These are phyloP conservation scores for Colletotrichum neosansevieriae DNA, from an alignment of 2,329 filamentous ascomycete species.

Conservation along the genomic window DNA sequence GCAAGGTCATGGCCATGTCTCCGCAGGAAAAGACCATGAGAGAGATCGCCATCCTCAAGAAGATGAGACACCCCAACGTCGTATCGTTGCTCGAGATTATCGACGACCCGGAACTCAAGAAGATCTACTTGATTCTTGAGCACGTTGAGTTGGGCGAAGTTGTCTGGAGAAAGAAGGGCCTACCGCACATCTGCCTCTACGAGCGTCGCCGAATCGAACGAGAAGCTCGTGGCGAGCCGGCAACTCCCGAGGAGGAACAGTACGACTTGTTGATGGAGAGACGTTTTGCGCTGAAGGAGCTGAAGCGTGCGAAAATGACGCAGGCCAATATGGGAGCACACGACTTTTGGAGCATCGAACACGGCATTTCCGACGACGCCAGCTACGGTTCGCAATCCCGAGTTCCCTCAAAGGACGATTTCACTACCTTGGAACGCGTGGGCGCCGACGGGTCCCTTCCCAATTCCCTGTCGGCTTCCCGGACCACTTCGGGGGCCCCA, in stretches of 20 bases:
- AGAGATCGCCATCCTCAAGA: slow-evolving; percentile 98
- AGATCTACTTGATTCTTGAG: slow-evolving; percentile 98
- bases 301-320: slow-evolving; percentile 68
- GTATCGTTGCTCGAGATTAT: slow-evolving; percentile 97
- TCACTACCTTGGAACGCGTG: slow-evolving; percentile 49
- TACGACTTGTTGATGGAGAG: slow-evolving; percentile 71
- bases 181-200: slow-evolving; percentile 83
- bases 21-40: slow-evolving; percentile 87
- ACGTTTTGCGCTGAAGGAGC: slow-evolving; percentile 67
- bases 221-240: slow-evolving; percentile 72
- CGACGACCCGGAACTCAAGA: slow-evolving; percentile 94
- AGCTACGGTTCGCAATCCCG: slow-evolving; percentile 56
- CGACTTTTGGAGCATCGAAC: slow-evolving; percentile 87
- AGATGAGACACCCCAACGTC: slow-evolving; percentile 97
- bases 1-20: slow-evolving; percentile 76
- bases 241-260: slow-evolving; percentile 70
- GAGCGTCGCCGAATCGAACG: slow-evolving; percentile 85
- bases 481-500: slow-evolving; percentile 59
- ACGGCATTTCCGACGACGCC: slow-evolving; percentile 72
- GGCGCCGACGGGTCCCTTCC: slow-evolving; percentile 52
- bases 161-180: slow-evolving; percentile 89
- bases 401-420: slow-evolving; percentile 56
- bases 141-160: slow-evolving; percentile 96
- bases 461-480: slow-evolving; percentile 53
- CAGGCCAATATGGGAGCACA: slow-evolving; percentile 64